These are phyloP conservation scores for Sindora glabra DNA, from an alignment of 306 rosid genomes.

Conservation along the genomic window DNA sequence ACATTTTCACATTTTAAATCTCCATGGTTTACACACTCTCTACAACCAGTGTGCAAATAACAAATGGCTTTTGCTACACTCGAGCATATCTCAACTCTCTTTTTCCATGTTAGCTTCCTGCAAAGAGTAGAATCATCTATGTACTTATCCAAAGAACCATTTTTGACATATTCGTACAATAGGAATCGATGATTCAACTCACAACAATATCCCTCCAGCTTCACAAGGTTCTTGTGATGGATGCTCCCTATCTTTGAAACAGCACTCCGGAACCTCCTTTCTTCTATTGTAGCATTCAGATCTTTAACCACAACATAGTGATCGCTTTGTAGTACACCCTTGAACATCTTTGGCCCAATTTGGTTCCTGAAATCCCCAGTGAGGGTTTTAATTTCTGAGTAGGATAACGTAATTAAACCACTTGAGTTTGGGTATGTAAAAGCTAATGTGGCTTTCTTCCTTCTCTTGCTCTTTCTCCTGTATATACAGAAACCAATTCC, in stretches of 20 bases:
- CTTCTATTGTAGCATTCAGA: constrained; percentile 46
- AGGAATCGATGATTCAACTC: constrained; percentile 47
- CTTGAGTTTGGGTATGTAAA: constrained; percentile 33
- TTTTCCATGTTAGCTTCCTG: constrained; percentile 67
- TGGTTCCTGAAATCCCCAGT: constrained; percentile 45
- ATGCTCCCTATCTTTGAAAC: constrained; percentile 53
- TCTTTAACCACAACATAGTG: constrained; percentile 41
- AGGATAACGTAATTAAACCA: constrained; percentile 46
- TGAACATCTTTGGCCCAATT: constrained; percentile 55
- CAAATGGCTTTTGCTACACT: constrained; percentile 60
- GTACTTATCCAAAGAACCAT: constrained; percentile 48
- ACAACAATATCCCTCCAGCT: constrained; percentile 80
- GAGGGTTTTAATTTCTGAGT: constrained; percentile 51
- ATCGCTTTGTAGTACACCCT: constrained; percentile 44
- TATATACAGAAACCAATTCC: constrained; percentile 44
- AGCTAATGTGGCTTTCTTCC: constrained; percentile 29
- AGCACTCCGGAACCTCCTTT: constrained; percentile 55
- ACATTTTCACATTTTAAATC: constrained; percentile 55
- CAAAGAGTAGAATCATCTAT: constrained; percentile 42
- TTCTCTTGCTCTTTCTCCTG: constrained; percentile 24
- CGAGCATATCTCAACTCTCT: constrained; percentile 56
- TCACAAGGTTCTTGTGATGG: constrained; percentile 64
- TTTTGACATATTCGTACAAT: constrained; percentile 52
- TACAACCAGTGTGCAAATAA: constrained; percentile 70
- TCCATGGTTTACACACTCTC: constrained; percentile 76